Base-by-base conservation (phyloP, 2,329 filamentous ascomycete genomes). In the Cladosporium colombiae region DNA sequence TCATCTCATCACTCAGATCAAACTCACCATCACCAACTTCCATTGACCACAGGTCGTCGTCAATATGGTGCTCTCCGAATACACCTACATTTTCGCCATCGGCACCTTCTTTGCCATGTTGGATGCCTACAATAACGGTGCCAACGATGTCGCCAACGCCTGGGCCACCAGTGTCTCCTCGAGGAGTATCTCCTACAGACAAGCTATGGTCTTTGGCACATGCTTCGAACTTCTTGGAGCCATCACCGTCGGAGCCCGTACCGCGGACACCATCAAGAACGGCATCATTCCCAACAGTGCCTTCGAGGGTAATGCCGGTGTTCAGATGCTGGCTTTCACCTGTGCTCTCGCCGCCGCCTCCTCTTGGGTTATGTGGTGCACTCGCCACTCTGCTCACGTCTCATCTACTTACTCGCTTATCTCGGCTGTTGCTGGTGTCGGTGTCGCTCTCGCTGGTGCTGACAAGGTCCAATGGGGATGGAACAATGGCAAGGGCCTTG, bases 21-120 rank as follows among this genome's bases (percentile, higher is more conserved):
- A 27, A 29, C 40, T 10, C 10, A 2, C 10, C 25, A n/a, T 13
- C 59, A 31, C 10, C 37, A 31, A 40, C 27, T 3, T 21, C 50
- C 33, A 63, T 18, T 46, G 61, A 63, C 61, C 61, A 63, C 61
- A 23, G 61, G 61, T 52, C 44, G 59, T 56, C 61, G 61, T 35
- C 65, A 78, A 76, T 71, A 74, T 71, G 69, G 73, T 56, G 55
- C 74, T 86, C 62, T 78, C 80, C 66, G 81, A 89, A 71, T 89
- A 83, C 68, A 83, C 87, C 76, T 89, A 88, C 74, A 80, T 89
- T 68, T 86, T 89, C 69, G 87, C 85, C 71, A 83, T 89, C 63
- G 86, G 85, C 77, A 86, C 85, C 63, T 82, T 89, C 66, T 89
- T 89, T 76, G 86, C 87, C 67, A 85, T 87, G 73, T 83, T 89